Conservation (phyloP, 257 asterid genomes). For the Primulina eburnea region DNA sequence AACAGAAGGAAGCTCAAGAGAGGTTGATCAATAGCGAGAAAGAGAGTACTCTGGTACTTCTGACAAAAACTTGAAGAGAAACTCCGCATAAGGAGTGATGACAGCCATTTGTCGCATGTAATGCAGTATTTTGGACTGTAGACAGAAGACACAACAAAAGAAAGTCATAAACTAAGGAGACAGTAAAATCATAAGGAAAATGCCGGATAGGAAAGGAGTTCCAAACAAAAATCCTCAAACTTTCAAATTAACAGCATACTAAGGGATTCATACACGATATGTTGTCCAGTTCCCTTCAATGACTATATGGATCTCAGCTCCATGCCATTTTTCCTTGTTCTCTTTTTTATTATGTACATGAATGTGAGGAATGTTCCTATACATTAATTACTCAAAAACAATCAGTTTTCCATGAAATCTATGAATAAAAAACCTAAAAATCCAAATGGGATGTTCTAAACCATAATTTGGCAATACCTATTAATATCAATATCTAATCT, state of each 20-base stretch:
- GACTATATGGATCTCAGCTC: conserved; percentile 89
- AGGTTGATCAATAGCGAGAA: conserved; percentile 21
- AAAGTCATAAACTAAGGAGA: conserved; percentile 16
- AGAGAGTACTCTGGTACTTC: conserved; percentile 75
- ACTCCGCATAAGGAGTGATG: conserved; percentile 89
- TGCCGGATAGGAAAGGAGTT: not conserved
- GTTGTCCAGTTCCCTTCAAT: conserved; percentile 95
- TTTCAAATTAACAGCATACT: too few species aligned
- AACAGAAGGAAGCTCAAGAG: conserved; percentile 15
- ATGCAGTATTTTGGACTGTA: conserved; percentile 87
- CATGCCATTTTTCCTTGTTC: conserved; percentile 70
- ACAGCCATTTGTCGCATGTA: conserved; percentile 98
- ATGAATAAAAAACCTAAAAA: conserved; percentile 12
- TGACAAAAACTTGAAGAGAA: conserved; percentile 76
- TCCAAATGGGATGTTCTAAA: conserved; percentile 17
- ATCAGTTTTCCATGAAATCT: conserved; percentile 17
- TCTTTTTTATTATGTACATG: conserved; percentile 72
- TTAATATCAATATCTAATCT: conserved; percentile 85
- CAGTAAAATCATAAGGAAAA: conserved; percentile 14
- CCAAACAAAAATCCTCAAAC: not conserved
- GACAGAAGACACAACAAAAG: conserved; percentile 17
- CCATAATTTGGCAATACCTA: conserved; percentile 36
- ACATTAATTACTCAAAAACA: conserved; percentile 22
- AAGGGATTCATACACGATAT: conserved; percentile 61
- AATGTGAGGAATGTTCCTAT: conserved; percentile 84